Evolutionary conservation across 768 basidiomycete genomes (phyloP), one percentile per base, ranked within the genome.

Genomic region (Macrolepiota fuliginosa): DNA sequence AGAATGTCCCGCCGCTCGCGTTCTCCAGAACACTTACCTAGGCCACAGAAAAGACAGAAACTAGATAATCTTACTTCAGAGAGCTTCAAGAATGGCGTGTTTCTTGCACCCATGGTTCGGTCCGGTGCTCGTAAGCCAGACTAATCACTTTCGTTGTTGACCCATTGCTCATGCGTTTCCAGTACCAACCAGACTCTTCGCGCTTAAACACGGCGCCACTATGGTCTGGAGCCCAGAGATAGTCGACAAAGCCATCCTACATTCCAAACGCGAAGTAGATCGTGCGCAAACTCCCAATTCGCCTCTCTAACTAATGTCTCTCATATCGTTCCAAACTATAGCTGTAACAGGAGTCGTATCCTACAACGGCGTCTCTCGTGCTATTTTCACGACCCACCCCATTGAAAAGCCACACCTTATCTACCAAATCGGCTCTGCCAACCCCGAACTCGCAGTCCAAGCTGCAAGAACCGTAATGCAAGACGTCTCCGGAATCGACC

Each of bases 41-140:
- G 82, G n/a, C 72, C 77, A 11, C 29, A 76, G 0, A 91, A 91
- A 70, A 82, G 85, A 7, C 75, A 77, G 42, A 84, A 79, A 66
- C 66, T 83, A 9, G 84, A 82, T 15, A 83, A 86, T 65, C 80
- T 92, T 17, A 87, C 87, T 0, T 70, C 80, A 1, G 86, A 88
- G 29, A 87, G 93, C 64, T 99, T 94, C 77, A 89, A 88, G 65
- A 82, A 92, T 76, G 96, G 94, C 10, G 79, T 98, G 32, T 90
- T 97, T 69, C 83, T 99, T n/a, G 96, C 97, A 2, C 97, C 97
- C 1, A 99, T 99, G 97, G 97, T 99, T 56, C 85, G 95, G 70
- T 96, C 93, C 61, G 93, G 95, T 63, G 89, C 90, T 65, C 74
- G 92, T 94, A 74, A 69, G 90, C 29, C 83, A 45, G 32, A 66